A percentile compares a stretch with the other conserved stretches of the same genome.
Evolutionary conservation across 2,329 filamentous ascomycete genomes (phyloP).

Genomic region (Colletotrichum siamense): DNA sequence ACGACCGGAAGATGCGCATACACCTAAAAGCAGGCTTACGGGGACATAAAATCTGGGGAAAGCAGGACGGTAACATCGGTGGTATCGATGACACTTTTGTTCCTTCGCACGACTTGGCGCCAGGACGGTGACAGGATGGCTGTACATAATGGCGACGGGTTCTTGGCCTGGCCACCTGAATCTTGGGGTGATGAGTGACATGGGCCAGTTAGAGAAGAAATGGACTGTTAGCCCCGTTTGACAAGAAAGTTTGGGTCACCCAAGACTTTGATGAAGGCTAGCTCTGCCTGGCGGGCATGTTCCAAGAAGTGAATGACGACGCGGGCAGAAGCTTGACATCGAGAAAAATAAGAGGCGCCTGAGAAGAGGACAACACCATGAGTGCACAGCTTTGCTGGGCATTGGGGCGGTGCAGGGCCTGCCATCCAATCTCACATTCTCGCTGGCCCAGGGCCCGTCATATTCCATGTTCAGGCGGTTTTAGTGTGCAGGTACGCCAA

Average conservation of each 20-base stretch:
- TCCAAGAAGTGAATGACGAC: constrained; percentile 12
- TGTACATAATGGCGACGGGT: neutral
- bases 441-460: neutral
- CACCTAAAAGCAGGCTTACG: neutral
- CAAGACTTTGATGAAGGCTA: neutral
- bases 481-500: neutral
- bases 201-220: neutral
- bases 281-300: neutral
- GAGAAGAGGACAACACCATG: neutral
- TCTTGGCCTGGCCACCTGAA: neutral
- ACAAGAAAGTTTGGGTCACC: neutral
- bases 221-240: neutral
- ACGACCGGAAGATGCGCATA: neutral
- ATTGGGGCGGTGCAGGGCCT: constrained; percentile 16
- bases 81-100: constrained; percentile 10
- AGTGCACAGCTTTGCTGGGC: constrained; percentile 12
- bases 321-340: neutral
- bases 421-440: constrained; percentile 15
- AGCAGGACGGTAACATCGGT: neutral
- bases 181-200: neutral
- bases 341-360: neutral
- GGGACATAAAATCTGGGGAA: constrained; percentile 9
- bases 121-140: neutral
- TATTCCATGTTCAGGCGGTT: neutral
- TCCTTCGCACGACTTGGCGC: neutral